Percentiles rank a stretch among this genome's conserved stretches.
Conservation (phyloP, 148 eudicot species). For the Amaranthus hypochondriacus region DNA sequence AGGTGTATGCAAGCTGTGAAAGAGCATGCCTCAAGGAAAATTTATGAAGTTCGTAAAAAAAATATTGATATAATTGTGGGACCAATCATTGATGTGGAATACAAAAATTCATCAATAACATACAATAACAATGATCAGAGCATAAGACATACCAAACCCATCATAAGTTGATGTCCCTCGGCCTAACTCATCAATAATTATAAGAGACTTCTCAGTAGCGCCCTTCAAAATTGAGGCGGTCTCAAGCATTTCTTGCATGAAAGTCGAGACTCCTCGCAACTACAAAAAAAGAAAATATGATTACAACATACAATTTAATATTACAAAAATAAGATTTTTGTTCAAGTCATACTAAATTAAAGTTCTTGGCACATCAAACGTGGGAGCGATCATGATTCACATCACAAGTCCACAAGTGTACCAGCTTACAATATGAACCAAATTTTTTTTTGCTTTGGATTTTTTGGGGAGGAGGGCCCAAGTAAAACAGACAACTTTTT, state of each 20-base stretch:
- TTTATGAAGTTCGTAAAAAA: not conserved
- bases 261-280: conserved; percentile 98
- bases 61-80: not conserved
- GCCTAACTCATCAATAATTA: conserved; percentile 95
- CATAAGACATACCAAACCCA: conserved; percentile 81
- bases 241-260: conserved; percentile 99
- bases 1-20: conserved; percentile 7
- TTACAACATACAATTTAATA: not conserved
- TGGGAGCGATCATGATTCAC: not conserved
- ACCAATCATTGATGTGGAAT: not conserved
- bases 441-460: not conserved
- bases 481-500: no score
- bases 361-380: no score
- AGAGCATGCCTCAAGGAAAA: not conserved
- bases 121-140: not conserved
- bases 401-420: not conserved
- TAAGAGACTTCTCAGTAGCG: conserved; percentile 82
- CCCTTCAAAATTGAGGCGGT: conserved; percentile 98
- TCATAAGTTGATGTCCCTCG: conserved; percentile 99
- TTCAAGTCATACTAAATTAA: not conserved
- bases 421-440: not conserved
- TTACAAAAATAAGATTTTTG: not conserved
- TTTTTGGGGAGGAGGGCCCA: not conserved
- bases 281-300: conserved; percentile 23
- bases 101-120: not conserved